Base-by-base conservation (phyloP, 1,139 yeast species). In the Yamadazyma aaseri region DNA sequence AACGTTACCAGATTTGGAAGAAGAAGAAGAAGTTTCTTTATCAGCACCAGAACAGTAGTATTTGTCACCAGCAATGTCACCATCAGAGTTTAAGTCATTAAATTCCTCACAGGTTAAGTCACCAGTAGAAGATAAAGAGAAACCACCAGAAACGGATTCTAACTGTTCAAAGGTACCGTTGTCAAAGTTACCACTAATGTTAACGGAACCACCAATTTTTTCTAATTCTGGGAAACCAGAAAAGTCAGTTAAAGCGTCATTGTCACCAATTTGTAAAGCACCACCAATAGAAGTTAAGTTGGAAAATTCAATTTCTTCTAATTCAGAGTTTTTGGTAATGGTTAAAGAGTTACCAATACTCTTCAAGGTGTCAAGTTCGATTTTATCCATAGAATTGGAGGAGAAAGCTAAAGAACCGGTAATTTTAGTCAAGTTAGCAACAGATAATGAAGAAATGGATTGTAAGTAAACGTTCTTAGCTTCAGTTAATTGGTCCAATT, bases 381-480 rank as follows among this genome's bases (percentile, higher is more conserved):
- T 58, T 45, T 71, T 63, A 46, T 76, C 73, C 51, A 89, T 55
- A 36, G 76, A 58, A 60, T 76, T 76, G 71, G 80, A 76, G 56
- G 79, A 71, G 73, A 89, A 72, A 55, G 95, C 84, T 47, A 87
- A 63, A 39, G 96, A 85, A 48, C 86, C 81, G 72, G 86, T 86
- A 55, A 92, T 81, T 44, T 65, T 53, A 53, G 79, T 64, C 64
- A 92, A 73, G 71, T 76, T 73, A 43, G 79, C 71, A 62, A 86
- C 76, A 34, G 86, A 74, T 46, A 87, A 72, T 20, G 90, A 76
- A 50, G 81, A 65, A 54, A 87, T 82, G 51, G 80, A 81, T 66
- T 86, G 85, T 72, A 90, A 77, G 47, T 86, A 79, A 51, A 90
- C 69, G 74, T 86, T 83, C 75, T 85, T 84, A 49, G 96, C 97